Evolutionary conservation across 2,329 filamentous ascomycete genomes (phyloP), one percentile per base, ranked within the genome.

Genomic region (Exophiala calicioides): DNA sequence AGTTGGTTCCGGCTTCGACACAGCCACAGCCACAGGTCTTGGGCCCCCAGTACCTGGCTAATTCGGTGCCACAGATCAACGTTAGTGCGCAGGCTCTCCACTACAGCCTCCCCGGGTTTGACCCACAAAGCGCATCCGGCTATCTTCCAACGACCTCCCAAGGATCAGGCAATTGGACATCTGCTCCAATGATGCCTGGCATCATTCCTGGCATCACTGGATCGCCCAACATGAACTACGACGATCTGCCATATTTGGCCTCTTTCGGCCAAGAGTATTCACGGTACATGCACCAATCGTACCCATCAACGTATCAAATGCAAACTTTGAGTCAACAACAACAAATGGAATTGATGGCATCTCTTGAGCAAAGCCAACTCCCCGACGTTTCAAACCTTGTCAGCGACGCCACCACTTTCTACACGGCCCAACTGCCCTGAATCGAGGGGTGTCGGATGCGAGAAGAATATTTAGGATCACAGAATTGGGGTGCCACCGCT

Each of bases 311-410:
- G 61, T 62, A 78, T 76, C 49, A 81, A 81, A 59, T 88, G 82
- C 55, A 86, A 77, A 75, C 75, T 49, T 72, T 94, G 23, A 90
- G 83, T 49, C 85, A 90, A 54, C 80, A 88, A 60, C 88, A 94
- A 66, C 88, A 93, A 67, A 70, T 84, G 53, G 87, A 95, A 70
- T 72, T 95, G 27, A 89, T 94, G 85, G 81, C 84, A 44, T 82
- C 83, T 37, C 76, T 95, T 24, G 86, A 93, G 65, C 60, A 69
- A 6, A 65, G 54, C 33, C 56, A 86, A 73, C 57, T 73, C 36
- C 71, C 71, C 3, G 70, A 72, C 52, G 65, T 73, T 6, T 71
- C 70, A 2, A 63, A 67, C 33, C 57, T 70, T 33, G 61, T 66
- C 19, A 64, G 64, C 41, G 66, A 71, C 44, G 66, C 68, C 21